Percentiles rank a stretch among this genome's conserved stretches.
Conservation (phyloP, 164 flowering plant genomes). For the Tinospora cordifolia region DNA sequence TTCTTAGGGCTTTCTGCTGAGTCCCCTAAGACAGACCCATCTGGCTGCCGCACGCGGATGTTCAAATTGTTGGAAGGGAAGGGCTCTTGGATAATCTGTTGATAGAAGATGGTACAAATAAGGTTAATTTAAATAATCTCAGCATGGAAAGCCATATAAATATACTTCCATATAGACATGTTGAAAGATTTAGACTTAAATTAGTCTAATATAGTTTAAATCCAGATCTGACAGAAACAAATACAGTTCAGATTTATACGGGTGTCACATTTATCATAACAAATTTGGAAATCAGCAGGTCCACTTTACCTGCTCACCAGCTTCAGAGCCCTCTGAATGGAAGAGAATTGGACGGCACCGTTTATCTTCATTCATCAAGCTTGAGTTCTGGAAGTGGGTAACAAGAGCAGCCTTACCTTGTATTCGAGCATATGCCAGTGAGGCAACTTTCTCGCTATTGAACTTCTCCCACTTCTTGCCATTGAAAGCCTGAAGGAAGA, state of each 20-base stretch:
- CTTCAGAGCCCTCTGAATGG: constrained; percentile 54
- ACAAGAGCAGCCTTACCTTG: constrained; percentile 91
- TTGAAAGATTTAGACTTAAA: background rate
- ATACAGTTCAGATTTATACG: background rate
- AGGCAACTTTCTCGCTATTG: constrained; percentile 96
- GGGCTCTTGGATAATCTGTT: constrained; percentile 36
- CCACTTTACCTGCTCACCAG: constrained; percentile 58
- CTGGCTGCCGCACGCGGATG: constrained; percentile 54
- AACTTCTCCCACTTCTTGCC: constrained; percentile 99
- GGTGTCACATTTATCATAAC: background rate
- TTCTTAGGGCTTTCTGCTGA: constrained; percentile 43
- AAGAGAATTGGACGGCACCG: constrained; percentile 94
- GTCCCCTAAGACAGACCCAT: constrained; percentile 53
- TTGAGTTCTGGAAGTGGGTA: constrained; percentile 90
- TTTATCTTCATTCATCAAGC: constrained; percentile 98
- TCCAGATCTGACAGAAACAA: background rate
- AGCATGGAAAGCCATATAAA: background rate
- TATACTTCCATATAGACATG: background rate
- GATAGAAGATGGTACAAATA: background rate
- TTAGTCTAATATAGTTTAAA: background rate
- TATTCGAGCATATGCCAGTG: constrained; percentile 93
- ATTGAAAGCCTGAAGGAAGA: constrained; percentile 65
- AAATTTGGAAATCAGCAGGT: background rate
- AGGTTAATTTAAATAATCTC: constrained; percentile 1
- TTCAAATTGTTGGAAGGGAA: constrained; percentile 53